Percentiles rank a stretch among this genome's conserved stretches.
Conservation (phyloP, 805 yeast genomes). For the Henningerozyma blattae region DNA sequence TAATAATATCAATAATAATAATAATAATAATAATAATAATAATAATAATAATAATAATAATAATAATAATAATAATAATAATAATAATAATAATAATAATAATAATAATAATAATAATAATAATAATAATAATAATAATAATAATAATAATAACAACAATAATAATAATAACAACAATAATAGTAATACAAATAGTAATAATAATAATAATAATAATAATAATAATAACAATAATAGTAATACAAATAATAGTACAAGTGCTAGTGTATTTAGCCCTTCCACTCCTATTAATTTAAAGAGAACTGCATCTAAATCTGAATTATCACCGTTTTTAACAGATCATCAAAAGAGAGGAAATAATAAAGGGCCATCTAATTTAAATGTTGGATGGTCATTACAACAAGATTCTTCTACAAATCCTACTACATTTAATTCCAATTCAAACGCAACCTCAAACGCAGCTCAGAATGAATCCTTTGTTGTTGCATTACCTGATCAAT, state of each 20-base stretch:
- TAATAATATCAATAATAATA: not conserved
- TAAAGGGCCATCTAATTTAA: conserved; percentile 5
- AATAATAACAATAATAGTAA: not conserved
- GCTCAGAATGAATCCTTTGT: conserved; percentile 1
- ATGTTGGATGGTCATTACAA: conserved; percentile 5
- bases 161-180: not conserved
- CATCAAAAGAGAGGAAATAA: conserved; percentile 14
- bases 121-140: too few relatives aligned
- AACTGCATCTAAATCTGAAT: conserved; percentile 18
- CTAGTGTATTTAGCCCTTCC: conserved; percentile 6
- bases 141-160: not conserved
- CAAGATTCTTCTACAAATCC: conserved; percentile 1
- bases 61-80: not conserved
- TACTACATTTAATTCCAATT: conserved; percentile 1
- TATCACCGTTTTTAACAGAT: conserved; percentile 22
- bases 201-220: not conserved
- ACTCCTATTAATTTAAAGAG: conserved; percentile 10
- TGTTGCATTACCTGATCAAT: conserved; percentile 17
- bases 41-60: not conserved
- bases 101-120: too few relatives aligned
- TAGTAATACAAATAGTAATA: not conserved
- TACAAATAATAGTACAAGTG: not conserved
- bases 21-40: too few relatives aligned
- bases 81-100: not conserved
- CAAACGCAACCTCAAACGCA: conserved; percentile 1